Evolutionary conservation across 164 flowering plant species (phyloP), one percentile per base, ranked within the genome.

Genomic region (Euptelea pleiosperma): DNA sequence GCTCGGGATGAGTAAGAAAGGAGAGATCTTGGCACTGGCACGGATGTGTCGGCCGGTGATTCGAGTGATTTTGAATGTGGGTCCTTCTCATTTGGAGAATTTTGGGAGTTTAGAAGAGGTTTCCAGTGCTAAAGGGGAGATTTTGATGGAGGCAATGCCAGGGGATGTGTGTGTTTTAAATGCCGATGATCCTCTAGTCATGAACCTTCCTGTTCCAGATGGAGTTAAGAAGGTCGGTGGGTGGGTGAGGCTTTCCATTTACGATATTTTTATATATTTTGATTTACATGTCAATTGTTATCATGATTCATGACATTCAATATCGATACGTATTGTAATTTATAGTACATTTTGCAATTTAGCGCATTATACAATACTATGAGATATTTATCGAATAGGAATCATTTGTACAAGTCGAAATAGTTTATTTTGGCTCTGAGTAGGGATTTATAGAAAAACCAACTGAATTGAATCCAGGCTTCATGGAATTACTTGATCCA

Each of bases 41-140:
- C 54, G 64, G 57, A 61, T 72, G 62, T 71, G 64, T 42, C 28
- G 44, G 34, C 79, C 79, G 1, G 43, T 75, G 40, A 63, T n/a
- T n/a, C n/a, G 72, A 33, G 76, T 72, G 66, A 50, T 75, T 15
- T 49, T 72, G 60, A 75, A 75, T 69, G 79, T 71, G 48, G 66
- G 58, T 18, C 53, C 49, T 37, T 46, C 69, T 8, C 79, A 75
- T 68, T 65, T 75, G 66, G 75, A 59, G 64, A 68, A 52, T 62
- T 62, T 75, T 31, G 56, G 11, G 19, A 47, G 62, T 34, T 54
- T 74, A 57, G 73, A 67, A 65, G 75, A 61, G 36, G 43, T 74
- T 52, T 64, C 73, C 0, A 45, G 36, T 58, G 73, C 74, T 3
- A 74, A 74, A 42, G 70, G 75, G 31, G 74, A 74, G 68, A 64